phyloP scores from a whole-genome alignment of 106 monocot genomes.

The Dactylorhiza incarnata region DNA sequence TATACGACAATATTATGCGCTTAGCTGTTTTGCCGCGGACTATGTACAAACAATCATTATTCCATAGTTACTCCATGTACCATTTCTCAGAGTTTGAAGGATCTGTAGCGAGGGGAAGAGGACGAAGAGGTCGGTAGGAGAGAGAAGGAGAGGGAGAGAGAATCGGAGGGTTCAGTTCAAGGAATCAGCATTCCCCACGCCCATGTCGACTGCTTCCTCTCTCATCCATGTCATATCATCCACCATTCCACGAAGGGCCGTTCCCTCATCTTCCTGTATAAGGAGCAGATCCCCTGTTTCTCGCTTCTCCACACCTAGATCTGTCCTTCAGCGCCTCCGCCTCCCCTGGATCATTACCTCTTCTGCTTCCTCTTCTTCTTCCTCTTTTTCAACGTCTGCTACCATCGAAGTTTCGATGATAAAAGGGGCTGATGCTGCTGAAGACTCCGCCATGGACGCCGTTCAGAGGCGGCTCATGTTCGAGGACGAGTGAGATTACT shows the following conservation, averaged over 20 bases:
- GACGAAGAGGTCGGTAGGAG: neutral
- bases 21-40: too few relatives aligned
- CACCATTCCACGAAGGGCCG: neutral
- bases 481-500: conserved; percentile 76
- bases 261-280: neutral
- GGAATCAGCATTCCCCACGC: neutral
- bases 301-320: neutral
- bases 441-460: conserved; percentile 59
- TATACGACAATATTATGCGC: too few relatives aligned
- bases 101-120: neutral
- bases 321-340: neutral
- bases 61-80: too few relatives aligned
- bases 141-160: neutral
- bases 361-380: neutral
- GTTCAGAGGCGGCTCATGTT: conserved; percentile 98
- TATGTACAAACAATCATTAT: too few relatives aligned
- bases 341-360: neutral
- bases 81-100: too few relatives aligned
- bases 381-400: neutral
- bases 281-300: neutral
- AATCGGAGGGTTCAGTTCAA: neutral
- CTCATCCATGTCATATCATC: neutral
- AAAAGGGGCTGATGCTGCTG: conserved; percentile 1
- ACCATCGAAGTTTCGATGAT: neutral
- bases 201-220: neutral